Evolutionary conservation across 1,284 basidiomycete species (phyloP), one percentile per base, ranked within the genome.

Genomic region (Fomes fomentarius): DNA sequence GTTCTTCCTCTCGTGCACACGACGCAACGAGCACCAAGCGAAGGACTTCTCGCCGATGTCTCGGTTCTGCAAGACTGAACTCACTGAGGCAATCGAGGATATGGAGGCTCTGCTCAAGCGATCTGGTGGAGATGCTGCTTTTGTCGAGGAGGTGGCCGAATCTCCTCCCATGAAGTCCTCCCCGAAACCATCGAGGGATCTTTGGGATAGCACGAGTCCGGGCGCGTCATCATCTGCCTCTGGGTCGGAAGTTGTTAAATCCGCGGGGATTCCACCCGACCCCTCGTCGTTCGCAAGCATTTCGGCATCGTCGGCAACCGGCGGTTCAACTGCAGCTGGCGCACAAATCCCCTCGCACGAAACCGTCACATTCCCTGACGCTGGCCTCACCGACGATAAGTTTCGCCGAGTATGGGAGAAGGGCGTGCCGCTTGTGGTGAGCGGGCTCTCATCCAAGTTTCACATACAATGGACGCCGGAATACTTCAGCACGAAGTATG

Each of bases 1-100:
- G 2, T 86, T 86, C 68, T 92, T 91, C 73, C 69, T 91, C 3
- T 79, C 78, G 31, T 91, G 91, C 67, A 83, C 82, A 10, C 81
- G 82, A 52, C 74, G 85, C 37, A 82, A 82, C 50, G 87, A 90
- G 58, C 90, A 93, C 64, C 73, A 78, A 26, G 76, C 80, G 4
- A 75, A 71, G 37, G 82, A 91, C 52, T 91, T 96, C 64, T 84
- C 87, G 5, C 89, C 94, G 1, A 84, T 95, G 66, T 89, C 92
- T 4, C 78, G 92, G 35, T 93, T 94, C 65, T 81, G 80, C 50
- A 76, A 77, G 51, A 71, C 74, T 2, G 91, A 94, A 67, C 74
- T 95, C 15, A 76, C 78, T 10, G 73, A 78, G 45, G 82, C 87
- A 6, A 81, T 93, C 49, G 63, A 70, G 38, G 84, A 86, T 51